These are phyloP conservation scores for Zasmidium citrigriseum DNA, from an alignment of 2,329 filamentous ascomycete genomes.

Conservation along the genomic window DNA sequence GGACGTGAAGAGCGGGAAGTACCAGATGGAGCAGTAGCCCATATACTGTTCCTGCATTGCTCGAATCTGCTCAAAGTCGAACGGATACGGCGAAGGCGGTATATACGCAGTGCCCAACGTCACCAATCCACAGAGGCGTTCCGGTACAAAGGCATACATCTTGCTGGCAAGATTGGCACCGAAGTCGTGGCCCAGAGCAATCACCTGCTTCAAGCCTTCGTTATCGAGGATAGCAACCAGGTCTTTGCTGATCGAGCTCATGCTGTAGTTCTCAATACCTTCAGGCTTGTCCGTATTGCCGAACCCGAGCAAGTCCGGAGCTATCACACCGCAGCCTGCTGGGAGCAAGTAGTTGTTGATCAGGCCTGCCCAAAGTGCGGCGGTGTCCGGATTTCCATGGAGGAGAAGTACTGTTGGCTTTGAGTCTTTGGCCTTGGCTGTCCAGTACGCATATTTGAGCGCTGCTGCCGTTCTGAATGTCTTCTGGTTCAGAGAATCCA, in stretches of 20 bases:
- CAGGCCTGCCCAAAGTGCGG: conserved; percentile 43
- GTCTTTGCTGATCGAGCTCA: conserved; percentile 37
- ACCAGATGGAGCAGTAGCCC: conserved; percentile 42
- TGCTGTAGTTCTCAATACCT: conserved; percentile 37
- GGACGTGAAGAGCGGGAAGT: conserved; percentile 48
- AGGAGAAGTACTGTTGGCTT: conserved; percentile 42
- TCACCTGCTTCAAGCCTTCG: conserved; percentile 36
- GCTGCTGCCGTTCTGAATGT: background rate
- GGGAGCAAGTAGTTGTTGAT: conserved; percentile 41
- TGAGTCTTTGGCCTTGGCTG: conserved; percentile 17
- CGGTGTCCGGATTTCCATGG: conserved; percentile 53
- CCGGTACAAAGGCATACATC: conserved; percentile 44
- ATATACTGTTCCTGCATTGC: conserved; percentile 32
- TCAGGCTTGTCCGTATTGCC: conserved; percentile 41
- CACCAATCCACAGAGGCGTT: conserved; percentile 42
- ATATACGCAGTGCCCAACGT: conserved; percentile 47
- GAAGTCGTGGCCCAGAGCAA: conserved; percentile 55
- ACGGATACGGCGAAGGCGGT: conserved; percentile 34
- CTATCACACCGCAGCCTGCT: conserved; percentile 41
- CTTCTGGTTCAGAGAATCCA: background rate
- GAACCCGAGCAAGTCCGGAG: conserved; percentile 40
- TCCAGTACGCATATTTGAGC: conserved; percentile 44
- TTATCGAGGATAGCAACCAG: conserved; percentile 41
- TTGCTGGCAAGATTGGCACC: conserved; percentile 44
- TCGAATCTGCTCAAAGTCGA: conserved; percentile 42